A percentile compares a stretch with the other conserved stretches of the same genome.
Conservation (phyloP, 2,329 filamentous ascomycete species). For the Pseudopyricularia javanii region DNA sequence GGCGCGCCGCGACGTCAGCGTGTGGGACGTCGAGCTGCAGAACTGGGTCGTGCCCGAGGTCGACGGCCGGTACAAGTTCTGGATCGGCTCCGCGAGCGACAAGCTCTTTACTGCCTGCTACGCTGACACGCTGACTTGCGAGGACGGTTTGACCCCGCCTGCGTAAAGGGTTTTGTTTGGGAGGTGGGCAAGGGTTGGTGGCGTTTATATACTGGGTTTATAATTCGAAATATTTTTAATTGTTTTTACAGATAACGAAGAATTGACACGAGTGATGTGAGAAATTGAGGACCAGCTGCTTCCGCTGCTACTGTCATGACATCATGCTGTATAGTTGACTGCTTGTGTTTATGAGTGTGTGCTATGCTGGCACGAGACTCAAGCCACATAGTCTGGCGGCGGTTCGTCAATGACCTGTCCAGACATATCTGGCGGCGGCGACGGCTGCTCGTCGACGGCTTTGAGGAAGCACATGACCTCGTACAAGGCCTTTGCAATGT, state of each 20-base stretch:
- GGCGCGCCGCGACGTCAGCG: constrained; percentile 29
- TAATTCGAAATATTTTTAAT: too few relatives aligned
- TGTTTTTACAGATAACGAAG: too few relatives aligned
- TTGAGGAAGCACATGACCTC: constrained; percentile 23
- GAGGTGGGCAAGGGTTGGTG: too few relatives aligned
- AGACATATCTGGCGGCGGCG: neutral
- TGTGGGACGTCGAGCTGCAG: constrained; percentile 34
- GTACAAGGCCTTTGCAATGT: constrained; percentile 20
- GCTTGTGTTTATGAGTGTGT: too few relatives aligned
- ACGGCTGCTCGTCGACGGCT: constrained; percentile 10
- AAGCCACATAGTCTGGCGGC: neutral
- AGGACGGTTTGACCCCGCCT: constrained; percentile 18
- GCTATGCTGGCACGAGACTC: too few relatives aligned
- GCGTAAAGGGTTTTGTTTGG: too few relatives aligned
- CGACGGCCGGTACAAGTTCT: constrained; percentile 26
- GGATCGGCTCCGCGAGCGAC: constrained; percentile 31
- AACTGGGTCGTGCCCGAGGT: constrained; percentile 34
- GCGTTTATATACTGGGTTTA: neutral
- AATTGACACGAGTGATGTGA: too few relatives aligned
- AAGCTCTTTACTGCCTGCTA: constrained; percentile 24
- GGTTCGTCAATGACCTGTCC: neutral
- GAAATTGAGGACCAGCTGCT: too few relatives aligned
- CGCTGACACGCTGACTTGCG: constrained; percentile 23
- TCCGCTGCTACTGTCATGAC: too few relatives aligned
- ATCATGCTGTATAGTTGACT: too few relatives aligned